phyloP scores from a whole-genome alignment of 2,329 filamentous ascomycete species.

The Beauveria medogensis region DNA sequence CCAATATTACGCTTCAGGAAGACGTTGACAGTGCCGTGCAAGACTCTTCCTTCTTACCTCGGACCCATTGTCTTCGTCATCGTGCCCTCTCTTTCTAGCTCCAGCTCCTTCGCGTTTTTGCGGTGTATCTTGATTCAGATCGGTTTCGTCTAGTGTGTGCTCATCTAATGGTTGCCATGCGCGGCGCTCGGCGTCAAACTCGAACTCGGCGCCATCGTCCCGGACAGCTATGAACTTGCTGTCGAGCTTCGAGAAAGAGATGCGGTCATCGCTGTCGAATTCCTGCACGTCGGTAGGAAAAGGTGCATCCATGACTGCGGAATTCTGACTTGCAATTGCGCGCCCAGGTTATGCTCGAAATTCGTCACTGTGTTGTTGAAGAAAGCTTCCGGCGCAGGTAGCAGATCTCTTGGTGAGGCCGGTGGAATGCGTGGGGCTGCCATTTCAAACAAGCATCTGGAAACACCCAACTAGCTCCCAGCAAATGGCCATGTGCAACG shows the following conservation, averaged over 20 bases:
- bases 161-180: slow-evolving; percentile 66
- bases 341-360: not conserved
- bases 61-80: slow-evolving; percentile 26
- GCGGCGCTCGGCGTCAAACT: slow-evolving; percentile 63
- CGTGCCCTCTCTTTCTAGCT: slow-evolving; percentile 35
- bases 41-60: slow-evolving; percentile 32
- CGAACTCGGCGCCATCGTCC: slow-evolving; percentile 76
- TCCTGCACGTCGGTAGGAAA: slow-evolving; percentile 56
- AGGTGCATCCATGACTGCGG: slow-evolving; percentile 13
- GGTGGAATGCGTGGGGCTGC: slow-evolving; percentile 5
- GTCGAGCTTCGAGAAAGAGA: slow-evolving; percentile 79
- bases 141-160: slow-evolving; percentile 29
- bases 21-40: not conserved
- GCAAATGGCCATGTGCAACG: not conserved
- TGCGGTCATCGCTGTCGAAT: slow-evolving; percentile 71
- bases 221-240: slow-evolving; percentile 77
- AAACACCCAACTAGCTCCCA: not conserved
- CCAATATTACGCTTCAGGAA: too few species aligned
- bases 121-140: not conserved
- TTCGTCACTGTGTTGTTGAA: not conserved
- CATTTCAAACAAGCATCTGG: not conserved
- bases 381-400: not conserved
- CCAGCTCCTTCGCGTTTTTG: not conserved
- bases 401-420: not conserved
- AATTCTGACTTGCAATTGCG: slow-evolving; percentile 17